Evolutionary conservation across 73 alveolate species (phyloP), one percentile per base, ranked within the genome.

Genomic region (Tetrahymena malaccensis): DNA sequence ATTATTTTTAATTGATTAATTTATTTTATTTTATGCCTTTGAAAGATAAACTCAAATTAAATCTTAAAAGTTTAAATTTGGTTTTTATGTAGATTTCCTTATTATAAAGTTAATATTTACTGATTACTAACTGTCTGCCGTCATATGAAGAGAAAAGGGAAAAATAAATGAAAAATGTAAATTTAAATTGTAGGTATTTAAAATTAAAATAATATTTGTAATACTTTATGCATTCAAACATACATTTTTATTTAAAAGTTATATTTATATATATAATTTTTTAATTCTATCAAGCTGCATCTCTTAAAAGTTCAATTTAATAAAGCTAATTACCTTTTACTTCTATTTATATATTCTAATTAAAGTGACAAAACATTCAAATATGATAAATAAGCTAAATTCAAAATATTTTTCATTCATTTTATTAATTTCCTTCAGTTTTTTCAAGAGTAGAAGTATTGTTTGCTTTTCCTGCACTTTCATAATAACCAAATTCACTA

Each of bases 401-500:
- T 70, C 37, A 12, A 22, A 19, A 25, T 12, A 19, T 70, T 40
- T 22, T 22, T 70, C 89, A 50, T 50, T 70, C 37, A 70, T n/a
- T 70, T 70, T n/a, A 33, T n/a, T n/a, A 70, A 70, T n/a, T 31
- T 27, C 22, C 21, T 70, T 70, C 34, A 22, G 3, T 70, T 12
- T 70, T 70, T 31, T 70, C 89, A 25, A 25, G 31, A 12, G 34
- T 70, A 27, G 40, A n/a, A 27, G 89, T 70, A n/a, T 70, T 70
- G 25, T 34, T 37, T 35, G n/a, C 43, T 95, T 95, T 95, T 6
- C 85, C 33, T 55, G 94, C 93, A 70, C 97, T 94, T 83, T 97
- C 99, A 93, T 98, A 98, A 83, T 96, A 97, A 21, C 99, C 99
- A 43, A 98, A 98, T 40, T 98, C 99, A 25, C 98, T 93, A n/a